Percentiles rank a stretch among this genome's conserved stretches.
These are phyloP conservation scores for Pestalotiopsis sp. DNA, from an alignment of 2,329 filamentous ascomycete species.

Conservation along the genomic window DNA sequence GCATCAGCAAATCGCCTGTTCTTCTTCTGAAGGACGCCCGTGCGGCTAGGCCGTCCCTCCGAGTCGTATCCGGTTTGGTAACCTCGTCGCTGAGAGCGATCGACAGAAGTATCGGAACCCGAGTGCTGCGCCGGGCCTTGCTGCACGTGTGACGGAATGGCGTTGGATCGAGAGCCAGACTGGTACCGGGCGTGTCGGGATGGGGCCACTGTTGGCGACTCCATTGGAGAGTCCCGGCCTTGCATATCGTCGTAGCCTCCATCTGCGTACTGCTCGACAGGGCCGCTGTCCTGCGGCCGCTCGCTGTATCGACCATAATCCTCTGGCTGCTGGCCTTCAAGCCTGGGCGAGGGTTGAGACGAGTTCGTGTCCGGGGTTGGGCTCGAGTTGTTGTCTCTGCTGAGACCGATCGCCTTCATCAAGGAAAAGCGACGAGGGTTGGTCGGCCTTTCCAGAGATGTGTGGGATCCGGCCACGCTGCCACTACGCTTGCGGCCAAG, in stretches of 20 bases:
- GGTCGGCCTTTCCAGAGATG: conserved; percentile 54
- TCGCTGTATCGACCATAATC: conserved; percentile 40
- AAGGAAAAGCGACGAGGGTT: conserved; percentile 69
- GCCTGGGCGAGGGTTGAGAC: conserved; percentile 56
- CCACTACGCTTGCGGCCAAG: conserved; percentile 73
- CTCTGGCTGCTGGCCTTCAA: conserved; percentile 45
- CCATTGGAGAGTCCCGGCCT: conserved; percentile 27
- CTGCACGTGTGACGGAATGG: conserved; percentile 49
- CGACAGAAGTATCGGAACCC: conserved; percentile 57
- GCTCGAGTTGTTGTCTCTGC: conserved; percentile 54
- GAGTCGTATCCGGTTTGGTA: conserved; percentile 47
- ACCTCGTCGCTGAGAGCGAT: conserved; percentile 44
- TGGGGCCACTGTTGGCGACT: conserved; percentile 33
- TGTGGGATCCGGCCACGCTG: conserved; percentile 61
- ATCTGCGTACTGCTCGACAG: conserved; percentile 34
- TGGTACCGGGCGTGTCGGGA: conserved; percentile 45
- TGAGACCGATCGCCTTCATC: conserved; percentile 65
- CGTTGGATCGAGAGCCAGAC: conserved; percentile 43
- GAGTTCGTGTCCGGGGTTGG: conserved; percentile 50
- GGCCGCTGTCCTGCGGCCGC: conserved; percentile 18
- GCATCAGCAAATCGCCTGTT: conserved; percentile 87
- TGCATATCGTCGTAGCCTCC: conserved; percentile 38
- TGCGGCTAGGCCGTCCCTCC: conserved; percentile 40
- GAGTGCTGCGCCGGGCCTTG: conserved; percentile 50
- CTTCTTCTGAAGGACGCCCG: conserved; percentile 76